Evolutionary conservation across 768 basidiomycete genomes (phyloP).

Genomic region (Trametes gibbosa): DNA sequence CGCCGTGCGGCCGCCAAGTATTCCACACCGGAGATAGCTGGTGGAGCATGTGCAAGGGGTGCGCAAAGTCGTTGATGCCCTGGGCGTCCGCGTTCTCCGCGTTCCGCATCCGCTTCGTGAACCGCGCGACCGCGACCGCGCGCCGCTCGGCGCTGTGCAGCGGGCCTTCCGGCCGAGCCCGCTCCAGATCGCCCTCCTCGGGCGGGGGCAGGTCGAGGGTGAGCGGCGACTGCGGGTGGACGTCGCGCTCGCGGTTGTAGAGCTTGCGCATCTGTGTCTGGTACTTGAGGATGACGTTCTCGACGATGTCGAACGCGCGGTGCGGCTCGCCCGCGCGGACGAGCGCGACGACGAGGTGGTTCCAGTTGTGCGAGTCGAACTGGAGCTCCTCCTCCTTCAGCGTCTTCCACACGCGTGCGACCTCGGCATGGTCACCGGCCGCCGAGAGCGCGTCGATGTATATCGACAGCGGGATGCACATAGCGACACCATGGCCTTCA

Average conservation of each 20-base stretch:
- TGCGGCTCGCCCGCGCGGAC: conserved; percentile 79
- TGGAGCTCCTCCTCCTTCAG: conserved; percentile 62
- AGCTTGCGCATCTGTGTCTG: conserved; percentile 31
- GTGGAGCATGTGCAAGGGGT: conserved; percentile 58
- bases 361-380: conserved; percentile 92
- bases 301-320: conserved; percentile 79
- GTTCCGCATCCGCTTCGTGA: conserved; percentile 10
- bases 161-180: conserved; percentile 15
- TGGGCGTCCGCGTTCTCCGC: neutral
- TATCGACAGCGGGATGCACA: conserved; percentile 78
- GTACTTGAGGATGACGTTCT: conserved; percentile 70
- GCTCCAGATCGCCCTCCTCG: conserved; percentile 18
- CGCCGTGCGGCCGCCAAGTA: conserved; percentile 60
- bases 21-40: conserved; percentile 64
- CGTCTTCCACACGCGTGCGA: conserved; percentile 65
- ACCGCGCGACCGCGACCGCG: neutral
- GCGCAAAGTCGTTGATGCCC: conserved; percentile 46
- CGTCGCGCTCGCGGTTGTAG: conserved; percentile 14
- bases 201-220: conserved; percentile 21
- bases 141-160: conserved; percentile 14
- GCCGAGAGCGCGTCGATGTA: conserved; percentile 73
- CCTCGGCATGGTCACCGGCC: conserved; percentile 56
- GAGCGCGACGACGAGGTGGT: conserved; percentile 72
- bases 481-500: conserved; percentile 46
- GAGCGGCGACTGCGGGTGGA: conserved; percentile 26